Percentiles rank a stretch among this genome's conserved stretches.
Evolutionary conservation across 306 rosid species (phyloP).

Genomic region (Psophocarpus tetragonolobus): DNA sequence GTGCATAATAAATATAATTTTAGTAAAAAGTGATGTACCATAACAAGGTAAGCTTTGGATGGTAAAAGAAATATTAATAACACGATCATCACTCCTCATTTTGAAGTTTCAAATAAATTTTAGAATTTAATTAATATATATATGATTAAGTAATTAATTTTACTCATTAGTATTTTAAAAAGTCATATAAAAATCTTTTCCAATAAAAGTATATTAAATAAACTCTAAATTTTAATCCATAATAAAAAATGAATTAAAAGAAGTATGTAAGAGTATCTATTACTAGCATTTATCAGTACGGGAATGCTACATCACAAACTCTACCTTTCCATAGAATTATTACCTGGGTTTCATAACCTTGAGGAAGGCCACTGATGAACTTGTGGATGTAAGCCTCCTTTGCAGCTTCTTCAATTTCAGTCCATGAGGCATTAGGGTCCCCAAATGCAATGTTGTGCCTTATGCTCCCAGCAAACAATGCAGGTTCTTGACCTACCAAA

Average conservation of each 20-base stretch:
- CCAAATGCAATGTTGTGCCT: conserved; percentile 90
- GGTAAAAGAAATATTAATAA: background rate
- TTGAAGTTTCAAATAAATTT: too few species aligned
- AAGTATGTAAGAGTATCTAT: background rate
- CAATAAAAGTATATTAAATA: too few species aligned
- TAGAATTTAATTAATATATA: too few species aligned
- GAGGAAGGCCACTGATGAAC: conserved; percentile 85
- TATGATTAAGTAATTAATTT: too few species aligned
- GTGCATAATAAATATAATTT: background rate
- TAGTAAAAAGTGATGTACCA: background rate
- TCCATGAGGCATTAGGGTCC: conserved; percentile 65
- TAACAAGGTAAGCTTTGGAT: background rate
- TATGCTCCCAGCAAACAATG: conserved; percentile 77
- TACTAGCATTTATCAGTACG: background rate
- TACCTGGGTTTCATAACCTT: conserved; percentile 93
- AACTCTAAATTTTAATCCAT: background rate
- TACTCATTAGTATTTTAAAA: too few species aligned
- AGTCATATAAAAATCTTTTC: too few species aligned
- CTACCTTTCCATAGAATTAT: background rate
- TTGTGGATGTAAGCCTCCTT: conserved; percentile 78
- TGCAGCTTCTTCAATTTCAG: conserved; percentile 87
- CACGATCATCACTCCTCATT: too few species aligned
- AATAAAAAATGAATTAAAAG: background rate
- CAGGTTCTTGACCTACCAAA: conserved; percentile 91
- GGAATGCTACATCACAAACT: background rate